A percentile compares a stretch with the other conserved stretches of the same genome.
Evolutionary conservation across 2,329 filamentous ascomycete species (phyloP).

Genomic region (Colletotrichum liaoningense): DNA sequence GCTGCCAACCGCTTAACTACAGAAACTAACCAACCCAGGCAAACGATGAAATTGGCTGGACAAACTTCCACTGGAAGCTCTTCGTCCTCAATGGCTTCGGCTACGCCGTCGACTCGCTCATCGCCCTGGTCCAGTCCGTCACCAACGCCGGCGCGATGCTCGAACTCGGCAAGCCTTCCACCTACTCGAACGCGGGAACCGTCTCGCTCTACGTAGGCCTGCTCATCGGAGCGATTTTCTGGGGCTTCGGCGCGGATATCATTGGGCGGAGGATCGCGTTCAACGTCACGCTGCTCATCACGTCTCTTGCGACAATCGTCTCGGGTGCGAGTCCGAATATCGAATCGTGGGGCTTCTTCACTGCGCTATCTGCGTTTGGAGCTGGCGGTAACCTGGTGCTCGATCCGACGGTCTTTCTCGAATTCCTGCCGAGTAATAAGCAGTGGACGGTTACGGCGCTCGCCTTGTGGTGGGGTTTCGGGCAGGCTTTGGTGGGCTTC

Average conservation of each 20-base stretch:
- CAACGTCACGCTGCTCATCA: conserved; percentile 70
- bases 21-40: conserved; percentile 44
- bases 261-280: conserved; percentile 74
- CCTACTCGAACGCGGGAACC: conserved; percentile 62
- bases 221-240: conserved; percentile 67
- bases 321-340: conserved; percentile 73
- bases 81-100: conserved; percentile 73
- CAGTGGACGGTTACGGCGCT: conserved; percentile 75
- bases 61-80: conserved; percentile 67
- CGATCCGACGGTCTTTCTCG: conserved; percentile 64
- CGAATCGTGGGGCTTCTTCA: conserved; percentile 68
- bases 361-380: conserved; percentile 69
- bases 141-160: conserved; percentile 41
- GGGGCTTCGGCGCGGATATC: conserved; percentile 72
- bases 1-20: background rate
- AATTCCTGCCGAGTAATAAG: conserved; percentile 59
- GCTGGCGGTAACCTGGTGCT: conserved; percentile 73
- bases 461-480: conserved; percentile 64
- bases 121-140: conserved; percentile 69
- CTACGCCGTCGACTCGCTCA: conserved; percentile 60
- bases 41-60: conserved; percentile 72
- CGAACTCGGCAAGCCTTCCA: conserved; percentile 48
- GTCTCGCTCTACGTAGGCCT: conserved; percentile 66
- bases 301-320: conserved; percentile 68
- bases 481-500: conserved; percentile 59